Evolutionary conservation across 768 basidiomycete genomes (phyloP).

Genomic region (Pluteus cervinus): DNA sequence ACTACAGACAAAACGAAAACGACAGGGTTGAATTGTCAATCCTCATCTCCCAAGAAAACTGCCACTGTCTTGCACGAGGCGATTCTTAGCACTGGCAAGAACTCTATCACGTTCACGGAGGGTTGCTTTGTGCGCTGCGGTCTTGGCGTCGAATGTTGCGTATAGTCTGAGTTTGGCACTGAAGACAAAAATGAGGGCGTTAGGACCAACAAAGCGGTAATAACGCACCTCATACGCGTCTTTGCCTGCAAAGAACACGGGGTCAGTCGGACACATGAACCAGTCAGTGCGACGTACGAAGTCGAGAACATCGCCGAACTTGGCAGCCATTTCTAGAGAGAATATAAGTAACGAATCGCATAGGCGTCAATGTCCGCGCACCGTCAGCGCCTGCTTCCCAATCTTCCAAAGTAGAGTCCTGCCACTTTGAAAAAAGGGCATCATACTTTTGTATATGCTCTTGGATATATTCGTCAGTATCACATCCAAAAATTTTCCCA

Average conservation of each 20-base stretch:
- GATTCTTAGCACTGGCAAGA: slow-evolving; percentile 29
- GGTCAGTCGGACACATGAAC: not conserved
- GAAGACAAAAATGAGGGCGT: slow-evolving; percentile 6
- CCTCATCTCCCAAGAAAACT: slow-evolving; percentile 22
- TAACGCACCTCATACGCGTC: slow-evolving; percentile 40
- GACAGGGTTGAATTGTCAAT: not conserved
- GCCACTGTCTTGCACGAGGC: slow-evolving; percentile 35
- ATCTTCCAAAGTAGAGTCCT: slow-evolving; percentile 41
- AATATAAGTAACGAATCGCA: not conserved
- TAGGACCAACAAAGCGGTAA: not conserved
- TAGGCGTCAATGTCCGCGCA: slow-evolving; percentile 12
- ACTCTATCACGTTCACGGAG: slow-evolving; percentile 34
- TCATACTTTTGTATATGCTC: slow-evolving; percentile 39
- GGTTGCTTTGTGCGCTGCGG: slow-evolving; percentile 33
- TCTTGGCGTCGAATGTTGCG: slow-evolving; percentile 31
- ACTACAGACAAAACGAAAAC: too few relatives aligned
- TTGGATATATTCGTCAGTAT: slow-evolving; percentile 36
- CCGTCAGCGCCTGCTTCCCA: slow-evolving; percentile 53
- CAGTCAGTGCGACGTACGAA: slow-evolving; percentile 29
- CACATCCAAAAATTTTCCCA: slow-evolving; percentile 34
- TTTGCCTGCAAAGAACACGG: slow-evolving; percentile 30
- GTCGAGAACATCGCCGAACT: slow-evolving; percentile 41
- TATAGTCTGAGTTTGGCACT: slow-evolving; percentile 46
- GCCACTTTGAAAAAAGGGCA: slow-evolving; percentile 38
- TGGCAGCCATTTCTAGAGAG: slow-evolving; percentile 32